A percentile compares a stretch with the other conserved stretches of the same genome.
phyloP scores from a whole-genome alignment of 2,329 filamentous ascomycete genomes.

The Penicillium griseofulvum region DNA sequence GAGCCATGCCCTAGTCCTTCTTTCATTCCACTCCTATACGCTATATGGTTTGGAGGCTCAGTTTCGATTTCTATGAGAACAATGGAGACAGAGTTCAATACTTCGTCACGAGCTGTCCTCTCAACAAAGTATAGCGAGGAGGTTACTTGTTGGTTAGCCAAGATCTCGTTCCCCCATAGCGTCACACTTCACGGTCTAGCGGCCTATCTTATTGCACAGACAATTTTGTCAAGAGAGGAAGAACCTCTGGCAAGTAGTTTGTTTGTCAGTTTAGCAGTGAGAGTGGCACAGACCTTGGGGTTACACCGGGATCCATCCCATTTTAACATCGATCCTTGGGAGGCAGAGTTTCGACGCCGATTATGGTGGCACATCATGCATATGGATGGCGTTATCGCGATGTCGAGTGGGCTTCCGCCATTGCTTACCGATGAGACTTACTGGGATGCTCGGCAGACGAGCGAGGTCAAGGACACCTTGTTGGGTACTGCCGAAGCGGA shows the following conservation, averaged over 20 bases:
- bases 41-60: conserved; percentile 50
- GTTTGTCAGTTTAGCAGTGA: conserved; percentile 48
- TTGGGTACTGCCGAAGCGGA: conserved; percentile 41
- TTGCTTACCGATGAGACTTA: conserved; percentile 48
- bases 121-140: conserved; percentile 44
- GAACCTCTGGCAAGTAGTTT: conserved; percentile 50
- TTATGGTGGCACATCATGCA: conserved; percentile 52
- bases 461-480: conserved; percentile 48
- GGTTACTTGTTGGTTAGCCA: conserved; percentile 43
- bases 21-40: conserved; percentile 46
- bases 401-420: conserved; percentile 50
- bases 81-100: conserved; percentile 42
- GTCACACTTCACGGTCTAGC: conserved; percentile 46
- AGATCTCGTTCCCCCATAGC: conserved; percentile 46
- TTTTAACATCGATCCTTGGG: conserved; percentile 45
- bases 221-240: conserved; percentile 48
- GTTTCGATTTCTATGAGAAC: conserved; percentile 44
- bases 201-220: conserved; percentile 49
- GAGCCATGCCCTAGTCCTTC: conserved; percentile 40
- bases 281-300: conserved; percentile 50
- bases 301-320: conserved; percentile 50
- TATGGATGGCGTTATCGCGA: conserved; percentile 49
- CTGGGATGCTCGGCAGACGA: conserved; percentile 48
- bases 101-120: conserved; percentile 35
- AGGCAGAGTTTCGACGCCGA: conserved; percentile 46